A percentile compares a stretch with the other conserved stretches of the same genome.
Evolutionary conservation across 441 rosid species (phyloP).

Genomic region (Populus trichocarpa): DNA sequence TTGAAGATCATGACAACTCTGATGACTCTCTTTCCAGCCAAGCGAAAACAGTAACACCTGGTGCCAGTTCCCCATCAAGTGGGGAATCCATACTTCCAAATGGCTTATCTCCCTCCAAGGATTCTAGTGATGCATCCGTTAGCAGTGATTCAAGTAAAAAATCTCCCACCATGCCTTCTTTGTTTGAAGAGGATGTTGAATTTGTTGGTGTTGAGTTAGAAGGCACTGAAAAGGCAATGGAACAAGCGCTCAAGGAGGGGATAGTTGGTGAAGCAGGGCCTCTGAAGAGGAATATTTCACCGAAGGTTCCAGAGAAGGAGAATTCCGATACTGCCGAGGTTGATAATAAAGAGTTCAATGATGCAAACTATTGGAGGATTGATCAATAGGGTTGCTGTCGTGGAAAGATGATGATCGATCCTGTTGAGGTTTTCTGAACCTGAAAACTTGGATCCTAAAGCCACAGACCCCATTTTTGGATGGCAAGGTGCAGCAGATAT

Average conservation of each 20-base stretch:
- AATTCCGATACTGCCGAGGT: constrained; percentile 46
- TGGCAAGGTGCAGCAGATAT: constrained; percentile 29
- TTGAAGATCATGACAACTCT: constrained; percentile 43
- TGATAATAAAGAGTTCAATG: constrained; percentile 81
- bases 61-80: constrained; percentile 34
- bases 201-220: constrained; percentile 89
- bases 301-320: constrained; percentile 49
- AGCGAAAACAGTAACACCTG: constrained; percentile 31
- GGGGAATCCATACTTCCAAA: constrained; percentile 46
- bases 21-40: constrained; percentile 34
- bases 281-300: constrained; percentile 48
- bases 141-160: constrained; percentile 40
- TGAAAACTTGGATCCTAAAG: constrained; percentile 19
- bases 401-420: constrained; percentile 42
- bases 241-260: constrained; percentile 87
- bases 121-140: constrained; percentile 34
- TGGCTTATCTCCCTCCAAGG: constrained; percentile 41
- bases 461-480: constrained; percentile 26
- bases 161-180: constrained; percentile 49
- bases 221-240: constrained; percentile 96
- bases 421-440: constrained; percentile 7
- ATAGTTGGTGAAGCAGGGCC: constrained; percentile 97
- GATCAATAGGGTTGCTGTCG: constrained; percentile 81
- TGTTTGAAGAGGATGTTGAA: constrained; percentile 96
- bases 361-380: constrained; percentile 87